Conservation (phyloP, 345 rosid genomes). For the Brassica juncea region DNA sequence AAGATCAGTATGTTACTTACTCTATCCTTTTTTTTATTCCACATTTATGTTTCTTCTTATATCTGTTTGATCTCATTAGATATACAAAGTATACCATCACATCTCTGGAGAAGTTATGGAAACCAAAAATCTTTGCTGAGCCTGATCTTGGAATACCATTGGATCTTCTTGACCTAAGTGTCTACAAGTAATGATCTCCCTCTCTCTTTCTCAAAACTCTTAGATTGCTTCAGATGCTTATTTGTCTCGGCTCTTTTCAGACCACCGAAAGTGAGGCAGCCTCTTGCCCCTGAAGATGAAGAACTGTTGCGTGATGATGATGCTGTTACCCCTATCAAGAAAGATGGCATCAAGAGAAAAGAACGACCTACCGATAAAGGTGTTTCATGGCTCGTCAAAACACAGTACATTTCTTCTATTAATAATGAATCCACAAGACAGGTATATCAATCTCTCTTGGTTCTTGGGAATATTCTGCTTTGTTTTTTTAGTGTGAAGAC, state of each 20-base stretch:
- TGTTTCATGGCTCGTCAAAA: slow-evolving; percentile 95
- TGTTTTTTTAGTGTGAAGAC: not conserved
- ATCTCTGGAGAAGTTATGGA: slow-evolving; percentile 84
- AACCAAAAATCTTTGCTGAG: slow-evolving; percentile 88
- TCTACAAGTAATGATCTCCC: slow-evolving; percentile 67
- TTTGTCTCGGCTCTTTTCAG: slow-evolving; percentile 43
- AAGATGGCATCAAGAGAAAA: slow-evolving; percentile 82
- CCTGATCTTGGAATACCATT: slow-evolving; percentile 99
- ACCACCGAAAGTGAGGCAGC: slow-evolving; percentile 61
- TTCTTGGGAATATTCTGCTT: not conserved
- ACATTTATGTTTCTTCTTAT: not conserved
- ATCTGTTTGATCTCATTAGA: slow-evolving; percentile 47
- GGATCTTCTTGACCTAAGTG: slow-evolving; percentile 94
- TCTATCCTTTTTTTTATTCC: not conserved
- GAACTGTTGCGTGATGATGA: slow-evolving; percentile 88
- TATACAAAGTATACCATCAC: slow-evolving; percentile 84
- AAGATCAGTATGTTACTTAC: slow-evolving; percentile 69
- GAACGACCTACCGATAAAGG: slow-evolving; percentile 96
- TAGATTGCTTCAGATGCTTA: slow-evolving; percentile 25
- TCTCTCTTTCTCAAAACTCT: not conserved
- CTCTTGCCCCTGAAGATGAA: slow-evolving; percentile 92
- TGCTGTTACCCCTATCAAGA: slow-evolving; percentile 71
- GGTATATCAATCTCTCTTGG: slow-evolving; percentile 46
- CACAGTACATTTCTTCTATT: slow-evolving; percentile 91
- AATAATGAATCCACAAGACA: slow-evolving; percentile 80